These are phyloP conservation scores for Friedmanniomyces simplex DNA, from an alignment of 495 filamentous ascomycete genomes.

Conservation along the genomic window DNA sequence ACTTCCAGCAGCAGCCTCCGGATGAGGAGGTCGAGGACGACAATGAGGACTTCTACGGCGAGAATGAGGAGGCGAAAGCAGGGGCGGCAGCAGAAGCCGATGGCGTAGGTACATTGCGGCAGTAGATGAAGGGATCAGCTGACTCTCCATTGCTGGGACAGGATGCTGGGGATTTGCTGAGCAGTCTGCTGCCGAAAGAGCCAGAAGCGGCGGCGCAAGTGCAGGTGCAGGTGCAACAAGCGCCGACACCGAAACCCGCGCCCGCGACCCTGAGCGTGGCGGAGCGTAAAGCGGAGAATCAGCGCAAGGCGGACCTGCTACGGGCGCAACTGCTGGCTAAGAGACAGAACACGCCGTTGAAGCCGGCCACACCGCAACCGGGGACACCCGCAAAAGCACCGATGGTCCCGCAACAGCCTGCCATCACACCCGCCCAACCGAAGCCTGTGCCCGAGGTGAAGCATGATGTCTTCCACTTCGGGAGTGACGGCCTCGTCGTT, in stretches of 20 bases:
- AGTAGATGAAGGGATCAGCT: neutral
- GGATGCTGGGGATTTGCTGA: slow-evolving; percentile 1
- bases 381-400: slow-evolving; percentile 4
- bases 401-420: neutral
- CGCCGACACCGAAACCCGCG: neutral
- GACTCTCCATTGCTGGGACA: neutral
- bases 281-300: slow-evolving; percentile 14
- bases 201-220: neutral
- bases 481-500: neutral
- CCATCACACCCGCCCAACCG: neutral
- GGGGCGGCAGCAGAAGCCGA: neutral
- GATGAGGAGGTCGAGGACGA: neutral
- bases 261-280: neutral
- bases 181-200: neutral
- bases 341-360: slow-evolving; percentile 12
- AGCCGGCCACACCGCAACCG: neutral
- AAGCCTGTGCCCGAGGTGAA: neutral
- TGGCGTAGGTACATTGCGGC: neutral
- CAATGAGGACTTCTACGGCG: slow-evolving; percentile 4
- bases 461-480: neutral
- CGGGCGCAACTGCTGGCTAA: slow-evolving; percentile 19
- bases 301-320: slow-evolving; percentile 11
- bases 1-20: neutral
- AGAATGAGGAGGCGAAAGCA: neutral
- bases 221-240: neutral